Base-by-base conservation (phyloP, 352 stramenopile genomes). In the Phytophthora foliorum region DNA sequence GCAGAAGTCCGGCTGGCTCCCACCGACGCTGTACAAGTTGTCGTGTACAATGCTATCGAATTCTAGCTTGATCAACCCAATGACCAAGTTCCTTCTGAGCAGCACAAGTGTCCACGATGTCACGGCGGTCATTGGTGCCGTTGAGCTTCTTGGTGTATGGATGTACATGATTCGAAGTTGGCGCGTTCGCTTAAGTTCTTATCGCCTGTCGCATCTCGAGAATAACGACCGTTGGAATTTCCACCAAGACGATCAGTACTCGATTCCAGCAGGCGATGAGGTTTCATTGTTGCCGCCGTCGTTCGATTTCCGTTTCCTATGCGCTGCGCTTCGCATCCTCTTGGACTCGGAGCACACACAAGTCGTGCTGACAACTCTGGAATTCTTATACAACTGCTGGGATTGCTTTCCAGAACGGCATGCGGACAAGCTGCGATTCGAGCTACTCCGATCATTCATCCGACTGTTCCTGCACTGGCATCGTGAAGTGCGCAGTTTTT, bases 101-200 rank as follows among this genome's bases (percentile, higher is more conserved):
- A 94, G 84, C 50, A 97, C 89, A 8, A 97, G 82, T 36, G 88
- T 97, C 5, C 89, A 97, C 59, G 89, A 97, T 62, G 87, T 96
- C 2, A 93, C 89, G 0, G 89, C 86, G 7, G 89, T 97, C 7
- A 97, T 95, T 32, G 89, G 88, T 49, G 86, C 88, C 0, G 87
- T 97, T 4, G 89, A 97, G 59, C 79, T 97, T 21, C 79, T 97
- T 11, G 89, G 89, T 11, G 89, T 97, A 8, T 97, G 89, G 89
- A 95, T 97, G 88, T 96, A 97, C 61, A 96, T 97, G 88, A 97
- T 97, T 65, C 84, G 89, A 84, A 95, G 86, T 71, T 97, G 89
- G 89, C 89, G 89, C 38, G 88, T 97, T 45, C 86, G 89, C 9
- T 58, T 97, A 25, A 82, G 88, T 42, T 97, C 89, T 19, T 97